Base-by-base conservation (phyloP, 768 basidiomycete species). In the Gloeophyllum trabeum region DNA sequence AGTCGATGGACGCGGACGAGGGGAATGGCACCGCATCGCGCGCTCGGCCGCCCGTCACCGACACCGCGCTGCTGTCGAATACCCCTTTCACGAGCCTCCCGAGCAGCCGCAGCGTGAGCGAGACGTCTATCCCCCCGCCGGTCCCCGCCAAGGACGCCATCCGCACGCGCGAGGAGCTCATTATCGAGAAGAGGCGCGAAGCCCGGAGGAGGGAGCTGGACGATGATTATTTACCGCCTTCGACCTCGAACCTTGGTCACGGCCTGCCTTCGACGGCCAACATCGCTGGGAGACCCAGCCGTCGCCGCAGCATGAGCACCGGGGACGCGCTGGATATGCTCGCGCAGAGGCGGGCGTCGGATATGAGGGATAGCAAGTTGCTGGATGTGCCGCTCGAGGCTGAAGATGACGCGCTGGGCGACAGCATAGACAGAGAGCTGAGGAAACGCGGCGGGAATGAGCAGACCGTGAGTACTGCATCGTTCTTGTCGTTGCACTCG, bases 261-360 rank as follows among this genome's bases (percentile, higher is more conserved):
- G n/a, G n/a, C n/a, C n/a, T n/a, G n/a, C n/a, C n/a, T n/a, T n/a
- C n/a, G n/a, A n/a, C n/a, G n/a, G n/a, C n/a, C n/a, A n/a, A n/a
- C n/a, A n/a, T n/a, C n/a, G n/a, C 2, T 1, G 54, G 49, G 34
- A 54, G 80, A 30, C 76, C 78, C 7, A 75, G 68, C 42, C 65
- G 73, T 42, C 65, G 85, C 48, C 67, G 83, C 42, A 92, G 83
- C 56, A 74, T 77, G 69, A 89, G 83, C 53, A 87, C 83, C 1
- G 78, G 81, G 6, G 88, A 88, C 55, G 78, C 74, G 2, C 72
- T 79, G 35, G 63, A 67, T 14, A 40, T 48, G 37, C 47, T 69
- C 35, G 53, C 57, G 19, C 59, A 32, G 56, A 63, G 50, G 52
- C 59, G 47, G 44, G 58, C 43, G 57, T 62, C 12, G 57, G 64